phyloP scores from a whole-genome alignment of 1,139 yeast species.

The Zygoascus meyerae region DNA sequence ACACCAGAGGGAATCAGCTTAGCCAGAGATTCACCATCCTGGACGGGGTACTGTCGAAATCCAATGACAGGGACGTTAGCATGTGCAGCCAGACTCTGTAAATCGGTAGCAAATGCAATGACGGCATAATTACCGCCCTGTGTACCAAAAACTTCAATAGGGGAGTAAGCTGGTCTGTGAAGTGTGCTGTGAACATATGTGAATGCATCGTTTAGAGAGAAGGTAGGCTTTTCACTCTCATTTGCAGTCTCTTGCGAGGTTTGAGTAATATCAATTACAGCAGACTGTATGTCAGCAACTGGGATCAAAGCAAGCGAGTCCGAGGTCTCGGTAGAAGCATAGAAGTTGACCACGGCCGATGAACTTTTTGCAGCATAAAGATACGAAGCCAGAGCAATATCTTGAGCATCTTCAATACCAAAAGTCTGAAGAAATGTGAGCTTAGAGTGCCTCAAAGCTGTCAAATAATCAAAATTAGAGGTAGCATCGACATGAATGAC shows the following conservation, averaged over 20 bases:
- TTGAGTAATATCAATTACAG: background rate
- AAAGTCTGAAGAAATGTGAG: constrained; percentile 62
- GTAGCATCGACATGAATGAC: constrained; percentile 53
- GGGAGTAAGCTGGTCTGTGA: constrained; percentile 23
- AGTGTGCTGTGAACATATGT: background rate
- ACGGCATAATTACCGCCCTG: constrained; percentile 45
- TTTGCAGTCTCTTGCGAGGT: constrained; percentile 11
- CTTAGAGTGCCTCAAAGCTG: constrained; percentile 62
- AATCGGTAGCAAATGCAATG: constrained; percentile 53
- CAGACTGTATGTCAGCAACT: constrained; percentile 1
- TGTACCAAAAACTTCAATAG: constrained; percentile 41
- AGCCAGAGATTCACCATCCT: constrained; percentile 49
- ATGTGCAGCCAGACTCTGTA: constrained; percentile 39
- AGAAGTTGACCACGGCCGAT: constrained; percentile 66
- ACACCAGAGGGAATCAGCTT: constrained; percentile 51
- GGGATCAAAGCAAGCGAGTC: background rate
- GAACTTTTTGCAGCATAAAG: constrained; percentile 45
- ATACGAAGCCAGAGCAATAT: constrained; percentile 52
- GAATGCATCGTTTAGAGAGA: constrained; percentile 11
- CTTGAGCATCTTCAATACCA: constrained; percentile 46
- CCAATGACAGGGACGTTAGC: constrained; percentile 46
- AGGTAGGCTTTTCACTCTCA: constrained; percentile 21
- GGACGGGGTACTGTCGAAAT: constrained; percentile 67
- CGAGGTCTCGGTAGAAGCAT: constrained; percentile 20
- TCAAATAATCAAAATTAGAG: constrained; percentile 45